phyloP scores from a whole-genome alignment of 2,329 filamentous ascomycete species.

The Emergomyces pasteurianus region DNA sequence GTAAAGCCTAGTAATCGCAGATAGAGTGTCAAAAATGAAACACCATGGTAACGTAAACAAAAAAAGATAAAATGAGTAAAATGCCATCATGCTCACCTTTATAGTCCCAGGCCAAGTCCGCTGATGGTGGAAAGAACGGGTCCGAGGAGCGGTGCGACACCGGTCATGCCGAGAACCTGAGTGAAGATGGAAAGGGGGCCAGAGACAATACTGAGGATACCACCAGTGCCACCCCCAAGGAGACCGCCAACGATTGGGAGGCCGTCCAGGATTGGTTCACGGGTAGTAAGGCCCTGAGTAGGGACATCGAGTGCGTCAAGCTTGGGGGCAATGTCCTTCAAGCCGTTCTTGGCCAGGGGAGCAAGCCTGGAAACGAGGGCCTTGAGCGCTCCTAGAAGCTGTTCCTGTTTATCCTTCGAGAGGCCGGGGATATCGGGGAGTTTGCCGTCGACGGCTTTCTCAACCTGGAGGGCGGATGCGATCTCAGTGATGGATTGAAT shows the following conservation, averaged over 20 bases:
- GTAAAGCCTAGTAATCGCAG: neutral
- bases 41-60: neutral
- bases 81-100: neutral
- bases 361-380: neutral
- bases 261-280: neutral
- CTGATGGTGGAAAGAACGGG: neutral
- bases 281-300: neutral
- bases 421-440: neutral
- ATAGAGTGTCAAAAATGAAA: neutral
- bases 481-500: neutral
- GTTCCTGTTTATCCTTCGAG: neutral
- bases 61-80: neutral
- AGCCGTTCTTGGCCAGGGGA: neutral
- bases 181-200: neutral
- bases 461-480: neutral
- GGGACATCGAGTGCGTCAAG: neutral
- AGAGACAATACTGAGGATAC: neutral
- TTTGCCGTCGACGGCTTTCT: neutral
- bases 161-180: neutral
- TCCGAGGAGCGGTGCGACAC: neutral
- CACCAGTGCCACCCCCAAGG: neutral
- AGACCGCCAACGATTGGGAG: neutral
- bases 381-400: neutral
- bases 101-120: neutral
- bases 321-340: neutral